Evolutionary conservation across 352 stramenopile genomes (phyloP).

Genomic region (Phytophthora tubulina): DNA sequence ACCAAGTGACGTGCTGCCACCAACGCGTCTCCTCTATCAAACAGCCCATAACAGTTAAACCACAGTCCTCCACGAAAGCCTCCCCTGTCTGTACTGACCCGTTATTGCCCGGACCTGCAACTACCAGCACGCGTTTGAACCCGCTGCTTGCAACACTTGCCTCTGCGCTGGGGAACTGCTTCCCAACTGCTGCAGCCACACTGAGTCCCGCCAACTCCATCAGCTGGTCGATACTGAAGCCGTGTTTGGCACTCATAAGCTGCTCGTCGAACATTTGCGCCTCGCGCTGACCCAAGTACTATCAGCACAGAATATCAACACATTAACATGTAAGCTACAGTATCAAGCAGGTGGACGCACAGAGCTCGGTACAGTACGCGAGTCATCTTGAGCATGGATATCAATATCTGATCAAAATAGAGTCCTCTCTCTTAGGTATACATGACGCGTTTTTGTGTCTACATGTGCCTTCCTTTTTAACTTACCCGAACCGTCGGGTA

Average conservation of each 20-base stretch:
- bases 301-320: neutral
- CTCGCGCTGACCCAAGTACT: conserved; percentile 81
- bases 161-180: conserved; percentile 57
- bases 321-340: neutral
- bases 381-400: conserved; percentile 13
- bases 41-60: neutral
- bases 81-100: conserved; percentile 58
- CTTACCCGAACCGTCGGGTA: too few species aligned
- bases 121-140: conserved; percentile 86
- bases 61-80: neutral
- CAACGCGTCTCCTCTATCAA: conserved; percentile 94
- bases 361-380: conserved; percentile 6
- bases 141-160: neutral
- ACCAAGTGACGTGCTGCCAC: conserved; percentile 98
- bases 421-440: too few species aligned
- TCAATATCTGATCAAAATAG: too few species aligned
- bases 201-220: conserved; percentile 99
- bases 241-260: conserved; percentile 88
- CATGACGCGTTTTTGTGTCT: too few species aligned
- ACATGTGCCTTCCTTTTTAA: too few species aligned
- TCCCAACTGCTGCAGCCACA: conserved; percentile 92
- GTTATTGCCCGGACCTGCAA: conserved; percentile 99
- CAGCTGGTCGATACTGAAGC: conserved; percentile 97
- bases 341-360: neutral
- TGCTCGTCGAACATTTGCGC: conserved; percentile 89